phyloP scores from a whole-genome alignment of 139 green algal species.

The Volvox africanus region DNA sequence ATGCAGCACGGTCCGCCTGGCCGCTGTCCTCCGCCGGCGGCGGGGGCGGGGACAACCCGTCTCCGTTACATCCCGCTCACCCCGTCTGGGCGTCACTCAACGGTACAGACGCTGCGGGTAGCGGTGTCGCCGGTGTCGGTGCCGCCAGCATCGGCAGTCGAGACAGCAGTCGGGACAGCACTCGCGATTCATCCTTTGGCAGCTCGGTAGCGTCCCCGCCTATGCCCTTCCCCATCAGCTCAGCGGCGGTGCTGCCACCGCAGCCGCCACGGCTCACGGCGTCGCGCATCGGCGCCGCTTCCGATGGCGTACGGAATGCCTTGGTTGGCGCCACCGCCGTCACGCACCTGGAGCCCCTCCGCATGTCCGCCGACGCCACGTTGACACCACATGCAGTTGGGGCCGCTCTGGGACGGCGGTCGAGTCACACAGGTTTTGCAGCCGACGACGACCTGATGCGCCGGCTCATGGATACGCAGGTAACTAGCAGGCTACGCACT shows the following conservation, averaged over 20 bases:
- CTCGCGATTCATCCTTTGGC: neutral
- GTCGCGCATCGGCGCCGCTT: neutral
- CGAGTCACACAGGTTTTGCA: neutral
- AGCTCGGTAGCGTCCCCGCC: neutral
- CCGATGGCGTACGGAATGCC: neutral
- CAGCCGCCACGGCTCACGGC: neutral
- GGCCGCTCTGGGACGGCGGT: neutral
- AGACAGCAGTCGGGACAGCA: constrained; percentile 4
- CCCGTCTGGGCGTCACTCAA: neutral
- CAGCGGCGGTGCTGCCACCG: neutral
- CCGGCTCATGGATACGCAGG: constrained; percentile 65
- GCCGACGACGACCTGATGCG: constrained; percentile 47
- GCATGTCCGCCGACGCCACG: neutral
- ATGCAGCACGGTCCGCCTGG: neutral
- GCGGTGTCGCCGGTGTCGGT: neutral
- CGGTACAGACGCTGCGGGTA: neutral
- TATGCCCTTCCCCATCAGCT: neutral
- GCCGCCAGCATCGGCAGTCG: neutral
- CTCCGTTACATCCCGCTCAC: neutral
- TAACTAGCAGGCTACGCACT: neutral
- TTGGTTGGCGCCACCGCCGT: neutral
- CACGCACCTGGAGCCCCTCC: constrained; percentile 38
- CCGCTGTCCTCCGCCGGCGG: neutral
- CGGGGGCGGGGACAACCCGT: neutral
- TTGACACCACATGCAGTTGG: neutral